Evolutionary conservation across 169 alveolate genomes (phyloP), one percentile per base, ranked within the genome.

Genomic region (Plasmodium ovale): DNA sequence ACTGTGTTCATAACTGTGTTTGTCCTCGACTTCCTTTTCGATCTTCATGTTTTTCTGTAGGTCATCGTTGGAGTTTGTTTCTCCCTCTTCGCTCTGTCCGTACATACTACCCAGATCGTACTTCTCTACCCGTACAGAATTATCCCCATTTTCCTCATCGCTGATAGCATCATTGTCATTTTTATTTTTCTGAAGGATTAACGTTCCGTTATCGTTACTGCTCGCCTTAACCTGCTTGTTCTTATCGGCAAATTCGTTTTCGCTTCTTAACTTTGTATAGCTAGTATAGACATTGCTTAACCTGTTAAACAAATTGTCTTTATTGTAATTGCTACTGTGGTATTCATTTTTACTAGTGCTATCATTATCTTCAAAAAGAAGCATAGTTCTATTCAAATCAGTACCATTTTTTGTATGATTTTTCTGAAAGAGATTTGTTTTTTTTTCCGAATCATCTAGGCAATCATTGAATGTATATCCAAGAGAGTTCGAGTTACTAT

Each of bases 251-350:
- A n/a, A n/a, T n/a, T n/a, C n/a, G n/a, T n/a, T n/a, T n/a, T n/a
- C n/a, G n/a, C n/a, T n/a, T n/a, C n/a, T n/a, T n/a, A n/a, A n/a
- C n/a, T n/a, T n/a, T n/a, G n/a, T n/a, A n/a, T n/a, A n/a, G n/a
- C n/a, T 37, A 33, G 73, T 59, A 39, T 49, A 58, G n/a, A 27
- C 51, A n/a, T 73, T 59, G 59, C 25, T 74, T 31, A 37, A 14
- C 19, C 44, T 37, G 29, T 60, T 42, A 35, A 12, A 56, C 27
- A 74, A n/a, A 42, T 59, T 67, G 7, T 73, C 88, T 4, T 39
- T 39, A 4, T 74, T 74, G 14, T 37, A 74, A 47, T 16, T 72
- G 31, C 16, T 56, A 39, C 47, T 47, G 49, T 42, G 21, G 2
- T n/a, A 62, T 42, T 74, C 64, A n/a, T 74, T 19, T 14, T 53